Base-by-base conservation (phyloP, 768 basidiomycete genomes). In the Gelatoporia subvermispora region DNA sequence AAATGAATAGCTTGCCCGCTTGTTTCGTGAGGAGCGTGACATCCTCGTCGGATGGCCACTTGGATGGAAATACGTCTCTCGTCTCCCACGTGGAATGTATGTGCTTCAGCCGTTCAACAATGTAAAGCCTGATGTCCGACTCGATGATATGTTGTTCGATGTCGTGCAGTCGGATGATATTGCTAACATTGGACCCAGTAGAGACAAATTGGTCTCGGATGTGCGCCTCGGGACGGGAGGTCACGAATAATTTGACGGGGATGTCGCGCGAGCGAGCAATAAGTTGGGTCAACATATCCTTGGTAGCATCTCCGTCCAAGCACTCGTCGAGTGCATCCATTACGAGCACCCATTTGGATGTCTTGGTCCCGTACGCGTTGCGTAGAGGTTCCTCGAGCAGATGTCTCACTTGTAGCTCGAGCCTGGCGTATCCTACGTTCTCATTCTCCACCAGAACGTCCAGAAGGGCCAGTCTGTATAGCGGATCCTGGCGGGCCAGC, bases 161-260 rank as follows among this genome's bases (percentile, higher is more conserved):
- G 28, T 31, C 28, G 28, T 31, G 28, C 28, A 31, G 28, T 13
- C 28, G 28, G 28, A 31, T 5, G 13, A 31, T 31, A 13, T 13
- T 5, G 28, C 28, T 5, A 13, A 31, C 5, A 13, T 31, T 31
- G 28, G 28, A 31, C 28, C 13, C 7, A 5, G 7, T 31, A 13
- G 28, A 31, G 7, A 7, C 28, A 13, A 31, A 13, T 13, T 31
- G 28, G 13, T 5, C 28, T 31, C 28, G 28, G 13, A 70, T 60
- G 36, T 67, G 67, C 2, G 24, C 25, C 37, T 65, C 60, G 11
- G 65, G 62, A 11, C 65, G 64, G 15, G 63, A 58, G 13, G 69
- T 70, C 23, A 71, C 39, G 11, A 70, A 40, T 46, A 72, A 43
- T 35, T 60, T 58, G n/a, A 47, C 7, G 3, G 68, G 67, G 34